Evolutionary conservation across 148 eudicot species (phyloP).

Genomic region (Heliamphora exappendiculata): DNA sequence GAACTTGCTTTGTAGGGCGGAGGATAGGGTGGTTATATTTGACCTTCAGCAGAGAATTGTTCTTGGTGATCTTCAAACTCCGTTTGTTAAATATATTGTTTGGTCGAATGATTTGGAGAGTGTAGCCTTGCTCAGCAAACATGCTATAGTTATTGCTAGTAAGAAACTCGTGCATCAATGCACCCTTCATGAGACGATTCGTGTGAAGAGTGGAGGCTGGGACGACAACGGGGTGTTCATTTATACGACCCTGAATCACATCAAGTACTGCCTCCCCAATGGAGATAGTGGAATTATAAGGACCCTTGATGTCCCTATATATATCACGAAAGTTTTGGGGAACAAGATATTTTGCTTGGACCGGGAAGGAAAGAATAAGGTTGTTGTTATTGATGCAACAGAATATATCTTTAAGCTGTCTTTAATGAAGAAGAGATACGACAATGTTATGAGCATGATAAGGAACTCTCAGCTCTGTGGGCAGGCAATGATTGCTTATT

Average conservation of each 20-base stretch:
- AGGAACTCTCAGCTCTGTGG: slow-evolving; percentile 89
- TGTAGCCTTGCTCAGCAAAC: slow-evolving; percentile 88
- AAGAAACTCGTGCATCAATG: slow-evolving; percentile 87
- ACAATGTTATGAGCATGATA: slow-evolving; percentile 92
- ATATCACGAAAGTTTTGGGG: slow-evolving; percentile 74
- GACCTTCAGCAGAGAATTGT: slow-evolving; percentile 90
- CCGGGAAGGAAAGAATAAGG: slow-evolving; percentile 80
- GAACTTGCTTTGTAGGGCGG: slow-evolving; percentile 82
- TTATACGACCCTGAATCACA: slow-evolving; percentile 81
- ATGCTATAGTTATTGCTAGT: slow-evolving; percentile 76
- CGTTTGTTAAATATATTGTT: slow-evolving; percentile 78
- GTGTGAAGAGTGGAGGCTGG: slow-evolving; percentile 98
- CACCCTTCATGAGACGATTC: slow-evolving; percentile 95
- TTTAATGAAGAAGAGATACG: slow-evolving; percentile 68
- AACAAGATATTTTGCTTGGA: slow-evolving; percentile 78
- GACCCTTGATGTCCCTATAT: slow-evolving; percentile 83
- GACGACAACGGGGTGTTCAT: slow-evolving; percentile 92
- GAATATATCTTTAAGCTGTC: slow-evolving; percentile 80
- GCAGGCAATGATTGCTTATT: slow-evolving; percentile 95
- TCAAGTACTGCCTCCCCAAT: slow-evolving; percentile 88
- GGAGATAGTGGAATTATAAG: slow-evolving; percentile 91
- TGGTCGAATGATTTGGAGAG: slow-evolving; percentile 97
- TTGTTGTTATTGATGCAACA: slow-evolving; percentile 69
- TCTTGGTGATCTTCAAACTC: slow-evolving; percentile 73
- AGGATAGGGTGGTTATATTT: slow-evolving; percentile 80